Conservation (phyloP, 179 eudicot species). For the Monotropa hypopitys region DNA sequence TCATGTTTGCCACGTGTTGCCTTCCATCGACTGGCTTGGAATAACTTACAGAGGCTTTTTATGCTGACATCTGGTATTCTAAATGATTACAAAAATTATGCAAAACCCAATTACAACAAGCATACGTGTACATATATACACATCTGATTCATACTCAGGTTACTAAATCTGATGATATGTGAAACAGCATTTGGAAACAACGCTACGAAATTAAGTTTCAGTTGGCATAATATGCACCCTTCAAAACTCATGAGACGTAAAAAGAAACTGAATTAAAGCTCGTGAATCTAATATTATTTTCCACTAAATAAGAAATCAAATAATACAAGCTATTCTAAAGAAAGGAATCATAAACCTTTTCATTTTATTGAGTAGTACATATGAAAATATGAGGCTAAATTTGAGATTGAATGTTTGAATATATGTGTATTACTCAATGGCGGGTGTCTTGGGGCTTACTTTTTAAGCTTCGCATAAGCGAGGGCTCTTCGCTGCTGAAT, state of each 20-base stretch:
- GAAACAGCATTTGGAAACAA: neutral
- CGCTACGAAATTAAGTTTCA: neutral
- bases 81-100: neutral
- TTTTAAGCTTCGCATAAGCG: constrained; percentile 62
- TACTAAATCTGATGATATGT: neutral
- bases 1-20: no score
- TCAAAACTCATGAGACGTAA: neutral
- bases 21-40: no score
- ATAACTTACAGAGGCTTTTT: no score
- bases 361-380: neutral
- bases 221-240: neutral
- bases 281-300: neutral
- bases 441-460: constrained; percentile 15
- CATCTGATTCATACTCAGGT: neutral
- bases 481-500: constrained; percentile 70
- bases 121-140: neutral
- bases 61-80: no score
- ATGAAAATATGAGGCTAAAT: neutral
- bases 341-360: neutral
- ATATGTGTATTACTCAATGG: neutral
- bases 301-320: neutral
- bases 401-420: neutral
- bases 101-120: neutral
- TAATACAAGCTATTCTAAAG: neutral
- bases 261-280: neutral